Conservation (phyloP, 2,329 filamentous ascomycete genomes). For the Magnaporthiopsis incrustans region DNA sequence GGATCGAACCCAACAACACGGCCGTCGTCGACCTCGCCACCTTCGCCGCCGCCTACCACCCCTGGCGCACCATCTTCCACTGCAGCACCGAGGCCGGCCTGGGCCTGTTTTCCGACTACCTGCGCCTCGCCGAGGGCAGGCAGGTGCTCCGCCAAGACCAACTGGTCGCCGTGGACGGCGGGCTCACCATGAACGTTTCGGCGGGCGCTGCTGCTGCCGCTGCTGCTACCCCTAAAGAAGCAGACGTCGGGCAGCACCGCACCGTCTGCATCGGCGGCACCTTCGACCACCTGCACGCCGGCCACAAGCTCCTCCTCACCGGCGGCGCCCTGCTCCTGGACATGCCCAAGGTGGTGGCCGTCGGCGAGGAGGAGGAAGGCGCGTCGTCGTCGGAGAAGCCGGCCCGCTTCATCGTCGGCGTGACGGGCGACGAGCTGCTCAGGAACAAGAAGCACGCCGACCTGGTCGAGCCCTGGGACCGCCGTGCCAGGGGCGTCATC, state of each 20-base stretch:
- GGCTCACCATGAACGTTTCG: slow-evolving; percentile 36
- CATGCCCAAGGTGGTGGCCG: slow-evolving; percentile 23
- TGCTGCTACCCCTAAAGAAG: slow-evolving; percentile 10
- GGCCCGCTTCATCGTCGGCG: slow-evolving; percentile 67
- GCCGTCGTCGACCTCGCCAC: slow-evolving; percentile 31
- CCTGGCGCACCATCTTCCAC: slow-evolving; percentile 60
- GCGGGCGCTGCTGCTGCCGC: slow-evolving; percentile 7
- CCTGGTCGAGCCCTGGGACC: slow-evolving; percentile 71
- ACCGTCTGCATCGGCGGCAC: slow-evolving; percentile 82
- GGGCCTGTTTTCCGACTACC: slow-evolving; percentile 42
- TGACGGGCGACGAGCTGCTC: slow-evolving; percentile 81
- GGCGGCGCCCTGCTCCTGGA: slow-evolving; percentile 68
- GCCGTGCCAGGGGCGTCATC: slow-evolving; percentile 60
- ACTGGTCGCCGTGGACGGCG: slow-evolving; percentile 43
- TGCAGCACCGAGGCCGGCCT: slow-evolving; percentile 58
- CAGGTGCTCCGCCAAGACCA: slow-evolving; percentile 42
- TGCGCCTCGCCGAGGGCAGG: slow-evolving; percentile 36
- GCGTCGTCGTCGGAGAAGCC: slow-evolving; percentile 20
- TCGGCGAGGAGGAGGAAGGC: too few relatives aligned
- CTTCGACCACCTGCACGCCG: slow-evolving; percentile 91
- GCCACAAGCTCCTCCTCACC: slow-evolving; percentile 94
- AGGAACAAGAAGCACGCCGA: slow-evolving; percentile 83
- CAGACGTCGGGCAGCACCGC: slow-evolving; percentile 30
- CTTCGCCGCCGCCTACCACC: slow-evolving; percentile 39
- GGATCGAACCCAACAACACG: slow-evolving; percentile 27